These are phyloP conservation scores for Haplosporangium sp. DNA, from an alignment of 371 early-diverging fungal genomes.

Conservation along the genomic window DNA sequence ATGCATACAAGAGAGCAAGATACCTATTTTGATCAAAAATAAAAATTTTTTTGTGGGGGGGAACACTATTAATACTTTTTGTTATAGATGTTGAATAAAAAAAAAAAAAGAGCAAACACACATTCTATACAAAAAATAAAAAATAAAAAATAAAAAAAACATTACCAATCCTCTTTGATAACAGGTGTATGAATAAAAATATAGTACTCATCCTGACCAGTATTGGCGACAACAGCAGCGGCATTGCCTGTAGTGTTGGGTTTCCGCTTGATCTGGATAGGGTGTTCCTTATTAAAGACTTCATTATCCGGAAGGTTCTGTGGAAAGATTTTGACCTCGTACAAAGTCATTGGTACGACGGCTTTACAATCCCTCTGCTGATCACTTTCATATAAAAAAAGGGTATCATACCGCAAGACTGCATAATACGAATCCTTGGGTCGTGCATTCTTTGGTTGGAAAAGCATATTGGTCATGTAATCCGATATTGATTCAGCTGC, in stretches of 20 bases:
- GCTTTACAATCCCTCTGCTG: conserved; percentile 82
- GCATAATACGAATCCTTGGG: conserved; percentile 75
- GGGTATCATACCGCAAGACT: conserved; percentile 81
- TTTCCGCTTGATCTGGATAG: conserved; percentile 62
- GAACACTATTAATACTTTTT: conserved; percentile 35
- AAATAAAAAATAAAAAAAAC: not conserved
- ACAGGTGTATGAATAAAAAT: conserved; percentile 68
- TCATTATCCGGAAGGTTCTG: conserved; percentile 69
- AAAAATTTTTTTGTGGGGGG: conserved; percentile 32
- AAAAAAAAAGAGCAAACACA: too few relatives aligned
- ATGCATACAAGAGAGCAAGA: conserved; percentile 55
- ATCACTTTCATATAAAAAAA: conserved; percentile 89
- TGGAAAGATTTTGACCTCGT: conserved; percentile 75
- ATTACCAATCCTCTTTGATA: conserved; percentile 94
- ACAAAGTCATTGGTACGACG: conserved; percentile 76
- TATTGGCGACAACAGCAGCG: conserved; percentile 6
- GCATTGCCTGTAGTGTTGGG: conserved; percentile 14
- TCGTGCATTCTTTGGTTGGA: conserved; percentile 53
- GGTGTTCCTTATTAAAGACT: conserved; percentile 65
- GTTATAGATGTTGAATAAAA: too few relatives aligned
- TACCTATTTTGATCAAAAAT: conserved; percentile 73
- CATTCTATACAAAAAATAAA: too few relatives aligned
- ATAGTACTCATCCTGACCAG: conserved; percentile 59
- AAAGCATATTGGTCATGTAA: conserved; percentile 53
- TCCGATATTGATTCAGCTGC: conserved; percentile 54